phyloP scores from a whole-genome alignment of 2,329 filamentous ascomycete species.

The Cadophora sp. region DNA sequence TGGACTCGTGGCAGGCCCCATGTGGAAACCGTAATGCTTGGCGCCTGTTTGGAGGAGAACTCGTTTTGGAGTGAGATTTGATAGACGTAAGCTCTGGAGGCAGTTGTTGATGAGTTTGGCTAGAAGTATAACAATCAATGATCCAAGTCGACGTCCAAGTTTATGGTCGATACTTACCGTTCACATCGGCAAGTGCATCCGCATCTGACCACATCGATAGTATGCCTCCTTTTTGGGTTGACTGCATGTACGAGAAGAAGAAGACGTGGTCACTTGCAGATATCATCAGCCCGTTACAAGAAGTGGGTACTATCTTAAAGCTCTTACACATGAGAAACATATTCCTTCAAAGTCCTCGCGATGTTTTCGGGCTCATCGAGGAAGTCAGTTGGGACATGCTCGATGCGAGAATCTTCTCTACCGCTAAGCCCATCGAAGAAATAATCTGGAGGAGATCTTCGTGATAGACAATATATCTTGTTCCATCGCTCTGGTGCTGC shows the following conservation, averaged over 20 bases:
- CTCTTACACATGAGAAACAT: background rate
- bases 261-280: background rate
- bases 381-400: background rate
- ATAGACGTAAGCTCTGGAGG: conserved; percentile 13
- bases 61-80: conserved; percentile 16
- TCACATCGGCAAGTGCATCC: conserved; percentile 14
- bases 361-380: background rate
- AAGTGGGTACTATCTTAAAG: background rate
- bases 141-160: too few relatives aligned
- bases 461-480: conserved; percentile 23
- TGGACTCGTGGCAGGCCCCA: conserved; percentile 46
- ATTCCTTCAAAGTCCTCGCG: background rate
- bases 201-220: conserved; percentile 15
- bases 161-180: background rate
- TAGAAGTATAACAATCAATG: background rate
- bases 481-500: conserved; percentile 26
- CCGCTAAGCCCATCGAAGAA: conserved; percentile 1
- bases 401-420: background rate
- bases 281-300: background rate
- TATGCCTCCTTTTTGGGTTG: background rate
- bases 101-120: conserved; percentile 14
- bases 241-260: conserved; percentile 10
- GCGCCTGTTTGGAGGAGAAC: conserved; percentile 42
- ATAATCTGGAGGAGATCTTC: conserved; percentile 12
- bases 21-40: conserved; percentile 43